A percentile compares a stretch with the other conserved stretches of the same genome.
Conservation (phyloP, 345 rosid species). For the Excoecaria agallocha region DNA sequence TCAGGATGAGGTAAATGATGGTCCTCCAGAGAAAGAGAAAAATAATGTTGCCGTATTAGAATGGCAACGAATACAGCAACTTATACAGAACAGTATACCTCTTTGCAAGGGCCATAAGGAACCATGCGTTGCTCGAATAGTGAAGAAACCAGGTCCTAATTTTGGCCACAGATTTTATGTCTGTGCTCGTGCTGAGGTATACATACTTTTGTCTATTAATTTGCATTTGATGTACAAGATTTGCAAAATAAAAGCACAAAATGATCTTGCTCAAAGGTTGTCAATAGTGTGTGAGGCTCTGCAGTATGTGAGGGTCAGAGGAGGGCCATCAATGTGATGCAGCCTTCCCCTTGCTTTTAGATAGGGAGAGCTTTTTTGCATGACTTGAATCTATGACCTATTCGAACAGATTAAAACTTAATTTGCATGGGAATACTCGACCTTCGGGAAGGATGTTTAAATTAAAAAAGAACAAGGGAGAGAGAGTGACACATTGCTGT, state of each 20-base stretch:
- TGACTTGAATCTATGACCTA: not conserved
- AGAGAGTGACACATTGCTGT: too few species aligned
- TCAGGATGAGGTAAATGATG: constrained; percentile 28
- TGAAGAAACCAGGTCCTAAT: constrained; percentile 85
- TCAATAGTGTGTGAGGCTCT: too few species aligned
- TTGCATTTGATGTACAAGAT: not conserved
- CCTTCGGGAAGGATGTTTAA: not conserved
- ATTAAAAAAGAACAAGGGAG: not conserved
- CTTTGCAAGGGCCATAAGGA: constrained; percentile 89
- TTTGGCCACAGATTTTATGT: constrained; percentile 84
- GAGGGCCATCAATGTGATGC: too few species aligned
- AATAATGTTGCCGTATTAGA: constrained; percentile 57
- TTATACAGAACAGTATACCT: constrained; percentile 80
- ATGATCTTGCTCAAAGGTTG: not conserved
- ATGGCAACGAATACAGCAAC: constrained; percentile 80
- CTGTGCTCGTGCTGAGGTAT: constrained; percentile 92
- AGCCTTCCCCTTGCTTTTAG: constrained; percentile 50
- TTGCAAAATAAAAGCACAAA: not conserved
- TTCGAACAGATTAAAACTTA: not conserved
- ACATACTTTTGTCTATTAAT: not conserved
- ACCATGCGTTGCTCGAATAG: constrained; percentile 77
- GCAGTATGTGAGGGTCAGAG: too few species aligned
- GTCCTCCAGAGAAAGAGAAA: constrained; percentile 36
- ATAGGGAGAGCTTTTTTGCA: not conserved
- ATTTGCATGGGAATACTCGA: not conserved